Evolutionary conservation across 1,284 basidiomycete species (phyloP).

Genomic region (Sutorius eximius): DNA sequence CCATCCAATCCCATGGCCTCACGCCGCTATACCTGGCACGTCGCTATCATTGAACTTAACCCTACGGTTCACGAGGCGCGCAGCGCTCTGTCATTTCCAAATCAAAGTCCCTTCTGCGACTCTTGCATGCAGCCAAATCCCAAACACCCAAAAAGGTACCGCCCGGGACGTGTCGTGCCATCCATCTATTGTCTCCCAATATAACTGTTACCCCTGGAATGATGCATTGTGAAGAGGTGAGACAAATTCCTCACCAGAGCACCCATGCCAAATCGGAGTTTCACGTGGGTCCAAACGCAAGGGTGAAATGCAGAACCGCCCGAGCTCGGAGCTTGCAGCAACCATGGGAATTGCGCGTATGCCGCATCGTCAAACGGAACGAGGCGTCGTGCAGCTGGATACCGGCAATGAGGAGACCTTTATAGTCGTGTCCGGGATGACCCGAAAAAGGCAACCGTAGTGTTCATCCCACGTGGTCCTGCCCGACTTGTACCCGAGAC

Average conservation of each 20-base stretch:
- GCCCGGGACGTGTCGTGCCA: neutral
- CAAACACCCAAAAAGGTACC: neutral
- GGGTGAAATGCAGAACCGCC: neutral
- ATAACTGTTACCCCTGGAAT: neutral
- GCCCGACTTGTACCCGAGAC: constrained; percentile 20
- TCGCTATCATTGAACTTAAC: neutral
- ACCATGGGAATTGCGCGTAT: neutral
- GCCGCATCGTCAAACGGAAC: neutral
- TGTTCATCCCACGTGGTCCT: constrained; percentile 22
- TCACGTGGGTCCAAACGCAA: neutral
- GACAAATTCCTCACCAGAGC: neutral
- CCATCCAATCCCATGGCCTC: too few species aligned
- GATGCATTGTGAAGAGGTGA: neutral
- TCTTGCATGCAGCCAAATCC: neutral
- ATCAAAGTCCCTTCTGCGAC: neutral
- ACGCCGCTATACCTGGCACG: neutral
- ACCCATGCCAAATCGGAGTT: neutral
- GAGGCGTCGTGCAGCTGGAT: neutral
- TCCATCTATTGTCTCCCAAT: constrained; percentile 9
- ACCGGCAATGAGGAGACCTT: neutral
- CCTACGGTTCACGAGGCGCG: neutral
- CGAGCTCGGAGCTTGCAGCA: too few species aligned
- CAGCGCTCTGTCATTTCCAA: neutral
- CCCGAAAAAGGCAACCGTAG: constrained; percentile 23
- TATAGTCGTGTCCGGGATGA: neutral